Evolutionary conservation across 108 stramenopile genomes (phyloP).

Genomic region (Discostella pseudostelligera): DNA sequence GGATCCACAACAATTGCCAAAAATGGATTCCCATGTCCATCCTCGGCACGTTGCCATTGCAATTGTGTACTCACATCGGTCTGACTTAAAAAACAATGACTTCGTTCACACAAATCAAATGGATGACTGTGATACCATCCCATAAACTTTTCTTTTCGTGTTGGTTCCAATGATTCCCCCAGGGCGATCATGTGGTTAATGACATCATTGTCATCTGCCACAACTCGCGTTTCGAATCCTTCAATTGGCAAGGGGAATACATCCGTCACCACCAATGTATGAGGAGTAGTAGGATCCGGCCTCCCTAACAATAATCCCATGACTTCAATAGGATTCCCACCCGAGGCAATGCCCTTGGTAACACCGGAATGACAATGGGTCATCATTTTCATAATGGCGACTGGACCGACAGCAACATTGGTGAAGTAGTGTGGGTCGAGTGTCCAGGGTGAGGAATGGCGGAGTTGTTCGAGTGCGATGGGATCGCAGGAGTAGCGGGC

Average conservation of each 20-base stretch:
- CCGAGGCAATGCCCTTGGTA: slow-evolving; percentile 91
- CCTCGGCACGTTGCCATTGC: slow-evolving; percentile 95
- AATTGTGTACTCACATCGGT: slow-evolving; percentile 95
- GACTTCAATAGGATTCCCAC: slow-evolving; percentile 95
- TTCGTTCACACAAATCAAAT: slow-evolving; percentile 87
- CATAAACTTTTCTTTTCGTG: slow-evolving; percentile 88
- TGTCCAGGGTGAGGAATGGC: slow-evolving; percentile 66
- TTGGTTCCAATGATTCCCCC: slow-evolving; percentile 88
- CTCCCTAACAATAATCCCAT: slow-evolving; percentile 93
- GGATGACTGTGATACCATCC: slow-evolving; percentile 99
- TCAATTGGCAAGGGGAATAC: slow-evolving; percentile 97
- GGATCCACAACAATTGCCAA: slow-evolving; percentile 97
- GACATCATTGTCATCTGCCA: slow-evolving; percentile 94
- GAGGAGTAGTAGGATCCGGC: slow-evolving; percentile 66
- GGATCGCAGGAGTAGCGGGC: slow-evolving; percentile 42
- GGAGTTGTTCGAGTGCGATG: slow-evolving; percentile 46
- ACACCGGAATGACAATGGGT: slow-evolving; percentile 96
- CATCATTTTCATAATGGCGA: slow-evolving; percentile 85
- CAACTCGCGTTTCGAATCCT: slow-evolving; percentile 93
- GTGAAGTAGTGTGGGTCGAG: slow-evolving; percentile 67
- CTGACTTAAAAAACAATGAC: slow-evolving; percentile 92
- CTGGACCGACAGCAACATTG: slow-evolving; percentile 63
- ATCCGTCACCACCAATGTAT: slow-evolving; percentile 87
- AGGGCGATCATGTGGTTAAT: slow-evolving; percentile 98
- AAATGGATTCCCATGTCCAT: slow-evolving; percentile 96